Conservation (phyloP, 345 rosid genomes). For the Syzygium aromaticum region DNA sequence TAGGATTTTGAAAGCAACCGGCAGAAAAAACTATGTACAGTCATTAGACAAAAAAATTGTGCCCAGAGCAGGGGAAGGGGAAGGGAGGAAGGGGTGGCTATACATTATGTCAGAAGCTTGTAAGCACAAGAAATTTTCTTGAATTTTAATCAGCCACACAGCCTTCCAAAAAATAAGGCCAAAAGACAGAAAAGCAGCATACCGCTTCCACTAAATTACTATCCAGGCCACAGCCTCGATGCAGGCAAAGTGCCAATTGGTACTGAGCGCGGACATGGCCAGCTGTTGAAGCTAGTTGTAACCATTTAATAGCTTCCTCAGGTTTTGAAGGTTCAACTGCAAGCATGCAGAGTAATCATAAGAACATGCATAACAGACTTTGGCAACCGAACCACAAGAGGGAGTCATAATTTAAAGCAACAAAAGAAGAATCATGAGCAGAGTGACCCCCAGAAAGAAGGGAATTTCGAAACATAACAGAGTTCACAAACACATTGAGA, state of each 20-base stretch:
- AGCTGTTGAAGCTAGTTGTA: slow-evolving; percentile 42
- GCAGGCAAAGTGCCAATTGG: slow-evolving; percentile 81
- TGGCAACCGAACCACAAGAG: not conserved
- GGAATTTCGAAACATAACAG: not conserved
- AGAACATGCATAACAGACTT: not conserved
- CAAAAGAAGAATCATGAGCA: not conserved
- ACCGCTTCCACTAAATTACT: slow-evolving; percentile 61
- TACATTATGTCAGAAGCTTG: not conserved
- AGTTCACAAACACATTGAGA: not conserved
- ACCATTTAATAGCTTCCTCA: slow-evolving; percentile 64
- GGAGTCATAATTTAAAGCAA: not conserved
- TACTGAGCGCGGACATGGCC: slow-evolving; percentile 78
- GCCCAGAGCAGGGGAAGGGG: not conserved
- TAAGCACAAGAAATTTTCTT: not conserved
- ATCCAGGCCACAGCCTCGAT: slow-evolving; percentile 52
- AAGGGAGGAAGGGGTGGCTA: not conserved
- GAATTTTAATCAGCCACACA: not conserved
- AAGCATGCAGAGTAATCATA: not conserved
- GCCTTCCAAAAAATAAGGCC: not conserved
- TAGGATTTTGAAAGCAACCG: not conserved
- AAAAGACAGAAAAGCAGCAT: not conserved
- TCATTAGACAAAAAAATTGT: not conserved
- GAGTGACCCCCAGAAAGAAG: not conserved
- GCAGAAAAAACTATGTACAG: not conserved
- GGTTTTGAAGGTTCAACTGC: slow-evolving; percentile 57